These are phyloP conservation scores for Peziza echinospora DNA, from an alignment of 495 filamentous ascomycete genomes.

Conservation along the genomic window DNA sequence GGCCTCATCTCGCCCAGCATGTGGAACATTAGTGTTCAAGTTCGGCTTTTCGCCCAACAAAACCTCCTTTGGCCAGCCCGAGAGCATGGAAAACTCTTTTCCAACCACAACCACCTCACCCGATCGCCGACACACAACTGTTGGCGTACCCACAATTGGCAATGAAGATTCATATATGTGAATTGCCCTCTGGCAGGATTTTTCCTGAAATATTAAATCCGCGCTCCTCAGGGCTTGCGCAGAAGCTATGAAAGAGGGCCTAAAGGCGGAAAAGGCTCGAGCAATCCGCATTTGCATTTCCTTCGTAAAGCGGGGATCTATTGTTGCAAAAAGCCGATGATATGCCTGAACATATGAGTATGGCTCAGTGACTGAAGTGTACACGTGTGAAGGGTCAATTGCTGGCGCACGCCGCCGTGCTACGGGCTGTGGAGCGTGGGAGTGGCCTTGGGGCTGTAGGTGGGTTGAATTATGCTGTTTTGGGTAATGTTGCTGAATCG, in stretches of 20 bases:
- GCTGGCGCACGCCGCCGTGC: slow-evolving; percentile 29
- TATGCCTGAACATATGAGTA: slow-evolving; percentile 80
- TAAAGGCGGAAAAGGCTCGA: slow-evolving; percentile 66
- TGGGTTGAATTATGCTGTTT: slow-evolving; percentile 16
- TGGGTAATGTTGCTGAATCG: slow-evolving; percentile 17
- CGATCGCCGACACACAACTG: slow-evolving; percentile 73
- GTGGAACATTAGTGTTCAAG: slow-evolving; percentile 61
- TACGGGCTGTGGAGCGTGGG: slow-evolving; percentile 26
- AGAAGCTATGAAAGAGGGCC: slow-evolving; percentile 78
- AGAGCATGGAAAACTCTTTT: slow-evolving; percentile 84
- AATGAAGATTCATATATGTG: slow-evolving; percentile 85
- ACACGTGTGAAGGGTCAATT: slow-evolving; percentile 64
- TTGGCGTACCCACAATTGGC: slow-evolving; percentile 66
- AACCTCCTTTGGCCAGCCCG: slow-evolving; percentile 84
- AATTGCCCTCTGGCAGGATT: slow-evolving; percentile 79
- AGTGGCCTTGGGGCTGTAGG: slow-evolving; percentile 24
- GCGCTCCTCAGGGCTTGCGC: slow-evolving; percentile 60
- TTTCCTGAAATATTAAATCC: slow-evolving; percentile 93
- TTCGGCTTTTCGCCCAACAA: slow-evolving; percentile 74
- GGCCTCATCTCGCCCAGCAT: slow-evolving; percentile 22
- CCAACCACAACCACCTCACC: slow-evolving; percentile 82
- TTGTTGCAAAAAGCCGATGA: slow-evolving; percentile 64
- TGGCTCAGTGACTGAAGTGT: slow-evolving; percentile 68
- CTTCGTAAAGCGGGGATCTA: slow-evolving; percentile 51
- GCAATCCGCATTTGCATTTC: slow-evolving; percentile 57